Percentiles rank a stretch among this genome's conserved stretches.
Evolutionary conservation across 176 grass and related monocot species (phyloP).

Genomic region (Saccharum spontaneum): DNA sequence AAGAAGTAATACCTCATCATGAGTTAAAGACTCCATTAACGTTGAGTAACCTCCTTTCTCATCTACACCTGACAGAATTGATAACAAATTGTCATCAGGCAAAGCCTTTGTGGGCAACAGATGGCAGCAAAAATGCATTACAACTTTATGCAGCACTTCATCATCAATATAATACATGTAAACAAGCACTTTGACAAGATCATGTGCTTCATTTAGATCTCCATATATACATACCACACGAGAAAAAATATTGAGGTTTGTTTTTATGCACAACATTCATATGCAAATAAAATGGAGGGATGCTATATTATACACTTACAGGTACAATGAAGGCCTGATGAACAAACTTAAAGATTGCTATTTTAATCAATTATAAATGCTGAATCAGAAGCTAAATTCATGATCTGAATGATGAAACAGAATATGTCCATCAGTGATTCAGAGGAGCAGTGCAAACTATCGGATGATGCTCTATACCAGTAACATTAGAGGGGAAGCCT

Average conservation of each 20-base stretch:
- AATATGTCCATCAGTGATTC: not conserved
- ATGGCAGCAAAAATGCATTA: not conserved
- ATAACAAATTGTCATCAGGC: constrained; percentile 25
- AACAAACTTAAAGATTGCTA: not conserved
- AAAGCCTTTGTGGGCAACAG: constrained; percentile 7
- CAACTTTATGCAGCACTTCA: not conserved
- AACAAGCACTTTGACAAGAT: not conserved
- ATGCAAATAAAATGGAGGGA: not conserved
- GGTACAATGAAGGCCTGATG: not conserved
- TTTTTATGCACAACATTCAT: not conserved
- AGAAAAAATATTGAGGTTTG: not conserved
- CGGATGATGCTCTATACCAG: constrained; percentile 36
- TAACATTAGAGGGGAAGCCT: constrained; percentile 40
- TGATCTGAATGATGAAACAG: not conserved
- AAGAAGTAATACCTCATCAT: constrained; percentile 55
- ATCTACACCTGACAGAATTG: constrained; percentile 50
- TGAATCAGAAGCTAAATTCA: constrained; percentile 5
- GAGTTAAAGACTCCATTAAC: constrained; percentile 73
- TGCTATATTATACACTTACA: not conserved
- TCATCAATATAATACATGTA: not conserved
- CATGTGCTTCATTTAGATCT: not conserved
- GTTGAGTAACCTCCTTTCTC: constrained; percentile 43
- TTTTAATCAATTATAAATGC: not conserved
- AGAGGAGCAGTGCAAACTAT: constrained; percentile 6
- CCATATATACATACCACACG: not conserved